Evolutionary conservation across 2,329 filamentous ascomycete genomes (phyloP), one percentile per base, ranked within the genome.

Genomic region (Hypoxylon sp.): DNA sequence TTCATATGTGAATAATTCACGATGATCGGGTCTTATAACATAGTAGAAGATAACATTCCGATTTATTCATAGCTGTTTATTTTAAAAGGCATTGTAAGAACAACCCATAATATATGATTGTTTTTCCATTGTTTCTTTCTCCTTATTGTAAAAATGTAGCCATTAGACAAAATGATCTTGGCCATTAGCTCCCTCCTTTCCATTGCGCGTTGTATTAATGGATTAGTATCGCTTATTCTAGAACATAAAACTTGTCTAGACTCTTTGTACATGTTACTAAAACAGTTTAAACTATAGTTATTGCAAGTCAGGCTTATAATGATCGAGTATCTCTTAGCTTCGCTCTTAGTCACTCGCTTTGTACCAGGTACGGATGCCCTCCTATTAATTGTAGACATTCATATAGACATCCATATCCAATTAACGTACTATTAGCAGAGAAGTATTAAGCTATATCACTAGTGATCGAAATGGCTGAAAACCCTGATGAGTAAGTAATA

Each of bases 191-290:
- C 6, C 29, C 29, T 6, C 29, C 6, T 8, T 31, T 31, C 29
- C 29, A 31, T 8, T 31, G 6, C 29, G 29, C 8, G 29, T 31
- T 48, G 26, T 19, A 5, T 39, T 24, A 22, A 22, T 24, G 22
- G 19, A 47, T 17, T 11, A 11, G 22, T 14, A 5, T 46, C 6
- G 3, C 54, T 44, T 42, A 31, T 56, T 54, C 54, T 29, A 46
- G 44, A 58, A 50, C 11, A 48, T 52, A 19, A 48, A 50, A 17
- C 24, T 31, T 17, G n/a, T 35, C 14, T 44, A 14, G 11, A n/a
- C 13, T 29, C 64, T 67, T 59, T 63, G 59, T 63, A 48, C 6
- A 44, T 24, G 14, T 46, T 51, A 10, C 17, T 10, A 19, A 19
- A n/a, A 51, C 51, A 13, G n/a, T 33, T 19, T 35, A 35, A n/a